These are phyloP conservation scores for Esteya vermicola DNA, from an alignment of 2,329 filamentous ascomycete genomes.

Conservation along the genomic window DNA sequence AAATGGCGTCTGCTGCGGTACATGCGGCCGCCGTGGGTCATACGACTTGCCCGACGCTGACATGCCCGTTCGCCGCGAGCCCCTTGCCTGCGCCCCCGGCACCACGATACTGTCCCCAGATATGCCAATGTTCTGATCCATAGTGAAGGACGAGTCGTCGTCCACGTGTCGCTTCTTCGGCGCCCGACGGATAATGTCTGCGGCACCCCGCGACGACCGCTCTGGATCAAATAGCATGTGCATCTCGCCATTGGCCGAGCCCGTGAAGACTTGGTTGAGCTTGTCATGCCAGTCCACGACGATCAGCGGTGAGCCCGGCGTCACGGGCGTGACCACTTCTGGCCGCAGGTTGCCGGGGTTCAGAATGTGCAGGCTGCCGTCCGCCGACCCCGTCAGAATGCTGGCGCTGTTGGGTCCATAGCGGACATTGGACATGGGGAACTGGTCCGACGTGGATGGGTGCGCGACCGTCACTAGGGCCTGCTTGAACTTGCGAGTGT, in stretches of 20 bases:
- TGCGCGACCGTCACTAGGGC: slow-evolving; percentile 71
- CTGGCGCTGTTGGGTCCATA: slow-evolving; percentile 76
- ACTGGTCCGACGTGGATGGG: slow-evolving; percentile 69
- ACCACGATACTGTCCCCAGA: slow-evolving; percentile 71
- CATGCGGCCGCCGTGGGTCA: slow-evolving; percentile 74
- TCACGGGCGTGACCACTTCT: slow-evolving; percentile 80
- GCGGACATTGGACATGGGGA: slow-evolving; percentile 71
- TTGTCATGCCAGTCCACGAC: slow-evolving; percentile 84
- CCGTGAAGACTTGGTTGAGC: slow-evolving; percentile 91
- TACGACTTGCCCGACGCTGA: slow-evolving; percentile 62
- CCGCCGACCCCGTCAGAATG: slow-evolving; percentile 78
- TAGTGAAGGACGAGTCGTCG: slow-evolving; percentile 77
- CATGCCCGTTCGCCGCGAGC: slow-evolving; percentile 45
- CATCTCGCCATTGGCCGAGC: slow-evolving; percentile 79
- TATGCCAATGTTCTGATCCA: slow-evolving; percentile 66
- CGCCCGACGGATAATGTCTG: slow-evolving; percentile 80
- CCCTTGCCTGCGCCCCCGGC: slow-evolving; percentile 42
- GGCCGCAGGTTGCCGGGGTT: slow-evolving; percentile 82
- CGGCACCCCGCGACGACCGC: slow-evolving; percentile 68
- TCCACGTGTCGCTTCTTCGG: slow-evolving; percentile 93
- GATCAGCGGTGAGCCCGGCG: slow-evolving; percentile 68
- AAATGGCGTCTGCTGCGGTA: slow-evolving; percentile 77
- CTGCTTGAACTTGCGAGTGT: slow-evolving; percentile 86
- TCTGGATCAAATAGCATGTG: slow-evolving; percentile 82
- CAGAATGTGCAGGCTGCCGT: slow-evolving; percentile 79